Evolutionary conservation across 768 basidiomycete genomes (phyloP), one percentile per base, ranked within the genome.

Genomic region (Trichaptum fuscoviolaceum): DNA sequence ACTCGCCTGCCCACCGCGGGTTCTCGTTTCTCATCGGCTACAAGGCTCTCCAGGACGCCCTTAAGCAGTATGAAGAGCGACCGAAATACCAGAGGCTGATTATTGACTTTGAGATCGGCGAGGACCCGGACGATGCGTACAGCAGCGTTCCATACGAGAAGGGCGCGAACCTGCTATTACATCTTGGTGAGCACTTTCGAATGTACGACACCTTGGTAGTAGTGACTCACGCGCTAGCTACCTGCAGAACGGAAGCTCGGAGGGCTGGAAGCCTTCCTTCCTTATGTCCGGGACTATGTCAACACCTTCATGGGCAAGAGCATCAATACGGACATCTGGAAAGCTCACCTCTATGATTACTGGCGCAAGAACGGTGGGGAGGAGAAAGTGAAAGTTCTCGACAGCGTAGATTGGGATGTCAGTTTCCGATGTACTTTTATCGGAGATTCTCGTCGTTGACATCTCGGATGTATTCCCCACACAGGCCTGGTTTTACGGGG

Each of bases 301-400:
- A 80, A 82, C 64, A 92, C 89, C 0, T 96, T 90, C 77, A 87
- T 86, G 71, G 91, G 93, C 7, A 85, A 87, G 75, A 92, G 90
- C 68, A 93, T 95, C 74, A 89, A 89, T 15, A 95, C 93, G 0
- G 80, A 86, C 30, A 82, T 94, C 69, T 96, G 94, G 94, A 91
- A 91, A 71, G 78, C 80, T 0, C 91, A 96, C 72, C 77, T 96
- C 15, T 92, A 89, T 71, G 79, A 70, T 7, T 95, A 89, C 75
- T 96, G 84, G 77, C 75, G 77, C 61, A 80, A 79, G 64, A 73
- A 90, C 67, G 86, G 86, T 27, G 84, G 82, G 0, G 75, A 79
- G 8, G 85, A 89, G 66, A 88, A 89, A 71, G 77, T 90, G 69
- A 82, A 86, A 69, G 82, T 81, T 1, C 80, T 96, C 35, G 82